phyloP scores from a whole-genome alignment of 2,329 filamentous ascomycete genomes.

The Pseudophaeomoniella oleicola region DNA sequence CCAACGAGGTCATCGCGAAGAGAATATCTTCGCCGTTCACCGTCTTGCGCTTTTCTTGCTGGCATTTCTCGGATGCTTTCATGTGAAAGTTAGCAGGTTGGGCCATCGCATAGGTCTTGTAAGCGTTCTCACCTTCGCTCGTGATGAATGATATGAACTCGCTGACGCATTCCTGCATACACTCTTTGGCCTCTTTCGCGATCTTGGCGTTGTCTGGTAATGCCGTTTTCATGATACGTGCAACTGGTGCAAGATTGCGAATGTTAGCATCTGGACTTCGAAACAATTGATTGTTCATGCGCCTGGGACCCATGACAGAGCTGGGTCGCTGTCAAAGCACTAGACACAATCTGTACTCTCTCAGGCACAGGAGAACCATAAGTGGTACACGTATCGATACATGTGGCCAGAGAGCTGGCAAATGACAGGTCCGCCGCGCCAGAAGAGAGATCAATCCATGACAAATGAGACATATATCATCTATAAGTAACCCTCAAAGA shows the following conservation, averaged over 20 bases:
- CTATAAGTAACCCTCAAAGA: too few species aligned
- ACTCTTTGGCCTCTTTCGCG: constrained; percentile 97
- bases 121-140: constrained; percentile 65
- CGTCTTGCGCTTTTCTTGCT: constrained; percentile 98
- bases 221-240: constrained; percentile 96
- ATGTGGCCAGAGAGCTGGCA: background rate
- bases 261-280: constrained; percentile 75
- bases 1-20: constrained; percentile 96
- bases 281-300: constrained; percentile 1
- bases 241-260: constrained; percentile 87
- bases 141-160: constrained; percentile 99
- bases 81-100: too few species aligned
- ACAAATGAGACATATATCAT: background rate
- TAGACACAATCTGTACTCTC: too few species aligned
- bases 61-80: constrained; percentile 93
- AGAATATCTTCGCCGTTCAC: constrained; percentile 98
- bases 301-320: constrained; percentile 17
- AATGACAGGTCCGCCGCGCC: background rate
- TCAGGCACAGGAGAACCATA: constrained; percentile 8
- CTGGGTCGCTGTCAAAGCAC: too few species aligned
- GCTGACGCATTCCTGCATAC: constrained; percentile 99
- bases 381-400: constrained; percentile 4
- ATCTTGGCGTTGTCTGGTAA: constrained; percentile 98
- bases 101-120: background rate
- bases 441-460: background rate